These are phyloP conservation scores for Phlebopus sp. DNA, from an alignment of 1,284 basidiomycete species.

Conservation along the genomic window DNA sequence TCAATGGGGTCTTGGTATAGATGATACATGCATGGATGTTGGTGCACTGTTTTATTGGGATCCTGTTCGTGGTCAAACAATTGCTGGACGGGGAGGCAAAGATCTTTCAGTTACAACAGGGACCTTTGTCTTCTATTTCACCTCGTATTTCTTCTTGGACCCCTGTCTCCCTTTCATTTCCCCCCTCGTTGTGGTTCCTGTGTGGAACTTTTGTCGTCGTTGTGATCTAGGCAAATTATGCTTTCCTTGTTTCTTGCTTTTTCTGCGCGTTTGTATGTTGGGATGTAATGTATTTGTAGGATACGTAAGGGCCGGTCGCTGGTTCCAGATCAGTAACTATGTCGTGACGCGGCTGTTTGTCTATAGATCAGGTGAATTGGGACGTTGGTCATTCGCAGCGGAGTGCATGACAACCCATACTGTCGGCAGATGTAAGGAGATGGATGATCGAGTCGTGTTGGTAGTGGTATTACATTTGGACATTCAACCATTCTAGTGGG, in stretches of 20 bases:
- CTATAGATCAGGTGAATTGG: no score
- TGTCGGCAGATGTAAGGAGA: no score
- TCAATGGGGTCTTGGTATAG: conserved; percentile 37
- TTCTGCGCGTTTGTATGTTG: conserved; percentile 5
- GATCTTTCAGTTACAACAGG: conserved; percentile 21
- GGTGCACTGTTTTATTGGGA: conserved; percentile 24
- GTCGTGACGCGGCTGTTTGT: no score
- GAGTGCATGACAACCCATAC: no score
- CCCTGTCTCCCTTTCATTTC: background rate
- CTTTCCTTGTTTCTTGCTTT: conserved; percentile 4
- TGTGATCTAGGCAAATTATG: background rate
- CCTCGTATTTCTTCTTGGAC: background rate
- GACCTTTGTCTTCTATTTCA: background rate
- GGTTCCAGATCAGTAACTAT: no score
- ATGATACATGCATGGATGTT: background rate
- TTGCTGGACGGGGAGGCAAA: conserved; percentile 22
- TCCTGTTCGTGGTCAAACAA: conserved; percentile 46
- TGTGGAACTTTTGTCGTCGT: background rate
- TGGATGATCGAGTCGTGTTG: no score
- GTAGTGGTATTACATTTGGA: no score
- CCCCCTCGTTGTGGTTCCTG: background rate
- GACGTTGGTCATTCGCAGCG: no score
- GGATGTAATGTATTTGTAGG: background rate
- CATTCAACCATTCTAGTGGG: no score
- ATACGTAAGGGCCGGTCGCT: no score